These are phyloP conservation scores for Aspergillus bombycis DNA, from an alignment of 2,329 filamentous ascomycete genomes.

Conservation along the genomic window DNA sequence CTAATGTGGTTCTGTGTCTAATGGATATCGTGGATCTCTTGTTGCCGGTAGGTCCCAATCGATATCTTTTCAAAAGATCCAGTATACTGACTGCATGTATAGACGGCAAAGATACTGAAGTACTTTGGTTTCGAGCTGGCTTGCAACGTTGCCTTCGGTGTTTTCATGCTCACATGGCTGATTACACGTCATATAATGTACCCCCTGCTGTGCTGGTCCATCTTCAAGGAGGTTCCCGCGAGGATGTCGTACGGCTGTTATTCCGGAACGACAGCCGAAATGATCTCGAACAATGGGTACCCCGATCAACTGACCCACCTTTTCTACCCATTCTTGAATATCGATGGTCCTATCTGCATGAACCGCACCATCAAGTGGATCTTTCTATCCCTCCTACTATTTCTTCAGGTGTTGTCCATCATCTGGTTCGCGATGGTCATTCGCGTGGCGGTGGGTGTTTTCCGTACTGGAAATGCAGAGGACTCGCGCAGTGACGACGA, in stretches of 20 bases:
- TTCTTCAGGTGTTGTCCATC: constrained; percentile 77
- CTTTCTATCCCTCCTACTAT: constrained; percentile 76
- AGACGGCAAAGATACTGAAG: constrained; percentile 92
- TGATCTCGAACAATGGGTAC: constrained; percentile 37
- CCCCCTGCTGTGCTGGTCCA: constrained; percentile 77
- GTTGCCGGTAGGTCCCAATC: constrained; percentile 67
- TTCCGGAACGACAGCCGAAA: constrained; percentile 49
- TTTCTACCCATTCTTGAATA: constrained; percentile 72
- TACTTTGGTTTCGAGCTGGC: constrained; percentile 75
- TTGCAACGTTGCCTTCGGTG: constrained; percentile 81
- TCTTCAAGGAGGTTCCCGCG: constrained; percentile 67
- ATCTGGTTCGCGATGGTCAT: constrained; percentile 91
- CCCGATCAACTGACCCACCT: constrained; percentile 62
- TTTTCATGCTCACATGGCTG: constrained; percentile 88
- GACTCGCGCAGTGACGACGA: constrained; percentile 89
- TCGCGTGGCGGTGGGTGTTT: constrained; percentile 76
- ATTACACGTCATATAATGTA: constrained; percentile 81
- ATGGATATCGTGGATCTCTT: constrained; percentile 95
- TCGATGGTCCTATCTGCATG: constrained; percentile 78
- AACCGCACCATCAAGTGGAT: constrained; percentile 72
- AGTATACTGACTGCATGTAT: constrained; percentile 3
- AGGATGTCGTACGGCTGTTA: constrained; percentile 74
- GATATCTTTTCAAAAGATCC: background rate
- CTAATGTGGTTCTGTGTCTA: constrained; percentile 82
- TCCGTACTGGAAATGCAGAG: constrained; percentile 75